Base-by-base conservation (phyloP, 345 rosid genomes). In the Eucalyptus erythrocorys region DNA sequence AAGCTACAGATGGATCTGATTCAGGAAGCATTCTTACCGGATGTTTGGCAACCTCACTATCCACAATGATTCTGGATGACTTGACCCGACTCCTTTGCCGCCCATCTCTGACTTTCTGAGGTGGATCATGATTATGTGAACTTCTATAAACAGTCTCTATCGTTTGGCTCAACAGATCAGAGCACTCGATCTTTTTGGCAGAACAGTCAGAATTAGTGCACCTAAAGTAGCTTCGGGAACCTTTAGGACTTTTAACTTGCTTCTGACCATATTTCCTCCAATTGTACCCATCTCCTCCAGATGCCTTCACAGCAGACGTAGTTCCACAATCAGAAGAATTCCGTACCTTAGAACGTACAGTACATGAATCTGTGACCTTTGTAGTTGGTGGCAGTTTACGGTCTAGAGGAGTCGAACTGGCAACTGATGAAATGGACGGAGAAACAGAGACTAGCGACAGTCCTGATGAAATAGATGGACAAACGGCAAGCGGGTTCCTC, bases 191-290 rank as follows among this genome's bases (percentile, higher is more conserved):
- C 94, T 96, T 96, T 89, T 97, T 97, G 64, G 98, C 99, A 88
- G 88, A 91, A 87, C 99, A 97, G 26, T 93, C 95, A 37, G 94
- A 92, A 90, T 91, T 88, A 12, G 98, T 96, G 92, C 99, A 97
- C 92, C 93, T 96, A 92, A 95, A 97, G 93, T 97, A 96, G 89
- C 99, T 97, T 89, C 99, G 93, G 87, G 96, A 96, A 85, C 99
- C 98, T 91, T 87, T 91, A 89, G 98, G 99, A 91, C 95, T 95
- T 90, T 97, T 97, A 86, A 97, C 99, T 94, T 94, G 99, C 94
- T 97, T 97, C 94, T 97, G 99, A 86, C 99, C 99, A 92, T 97
- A 97, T 93, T 97, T 97, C 76, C 99, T 94, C 99, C 99, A 97
- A 88, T 94, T 96, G 90, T 95, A 97, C 90, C 97, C 99, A 94